Conservation (phyloP, 495 filamentous ascomycete species). For the Penicillium atrosanguineum region DNA sequence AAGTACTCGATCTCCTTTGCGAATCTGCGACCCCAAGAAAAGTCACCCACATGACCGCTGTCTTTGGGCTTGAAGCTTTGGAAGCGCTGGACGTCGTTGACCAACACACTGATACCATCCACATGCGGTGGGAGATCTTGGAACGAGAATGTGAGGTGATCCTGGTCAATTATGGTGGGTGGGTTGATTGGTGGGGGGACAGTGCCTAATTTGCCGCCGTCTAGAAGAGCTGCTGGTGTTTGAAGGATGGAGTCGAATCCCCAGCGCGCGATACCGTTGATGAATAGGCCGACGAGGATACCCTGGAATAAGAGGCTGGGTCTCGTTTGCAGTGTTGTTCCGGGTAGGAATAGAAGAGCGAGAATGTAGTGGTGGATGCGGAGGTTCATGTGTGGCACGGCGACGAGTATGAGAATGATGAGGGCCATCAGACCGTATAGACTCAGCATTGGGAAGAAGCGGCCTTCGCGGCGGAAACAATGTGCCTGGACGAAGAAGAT, state of each 20-base stretch:
- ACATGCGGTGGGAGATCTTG: slow-evolving; percentile 30
- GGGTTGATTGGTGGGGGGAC: slow-evolving; percentile 43
- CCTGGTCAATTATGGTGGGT: slow-evolving; percentile 27
- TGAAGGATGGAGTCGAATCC: slow-evolving; percentile 62
- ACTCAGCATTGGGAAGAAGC: slow-evolving; percentile 59
- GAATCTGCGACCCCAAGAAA: slow-evolving; percentile 46
- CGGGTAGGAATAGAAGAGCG: slow-evolving; percentile 55
- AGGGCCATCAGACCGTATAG: slow-evolving; percentile 58
- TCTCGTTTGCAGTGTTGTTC: slow-evolving; percentile 57
- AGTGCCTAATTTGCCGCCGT: slow-evolving; percentile 48
- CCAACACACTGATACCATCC: slow-evolving; percentile 56
- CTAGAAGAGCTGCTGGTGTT: slow-evolving; percentile 50
- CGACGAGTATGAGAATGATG: slow-evolving; percentile 44
- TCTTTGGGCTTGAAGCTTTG: slow-evolving; percentile 41
- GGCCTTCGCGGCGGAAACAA: slow-evolving; percentile 65
- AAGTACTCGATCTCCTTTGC: slow-evolving; percentile 66
- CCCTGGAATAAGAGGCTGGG: slow-evolving; percentile 59
- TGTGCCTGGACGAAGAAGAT: slow-evolving; percentile 60
- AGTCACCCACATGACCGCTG: slow-evolving; percentile 29
- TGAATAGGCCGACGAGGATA: slow-evolving; percentile 60
- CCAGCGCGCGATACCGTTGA: slow-evolving; percentile 66
- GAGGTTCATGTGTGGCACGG: slow-evolving; percentile 57
- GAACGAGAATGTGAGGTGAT: slow-evolving; percentile 51
- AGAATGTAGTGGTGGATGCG: slow-evolving; percentile 68
- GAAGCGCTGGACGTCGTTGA: slow-evolving; percentile 60